Base-by-base conservation (phyloP, 1,284 basidiomycete genomes). In the Ustilago trichophora region DNA sequence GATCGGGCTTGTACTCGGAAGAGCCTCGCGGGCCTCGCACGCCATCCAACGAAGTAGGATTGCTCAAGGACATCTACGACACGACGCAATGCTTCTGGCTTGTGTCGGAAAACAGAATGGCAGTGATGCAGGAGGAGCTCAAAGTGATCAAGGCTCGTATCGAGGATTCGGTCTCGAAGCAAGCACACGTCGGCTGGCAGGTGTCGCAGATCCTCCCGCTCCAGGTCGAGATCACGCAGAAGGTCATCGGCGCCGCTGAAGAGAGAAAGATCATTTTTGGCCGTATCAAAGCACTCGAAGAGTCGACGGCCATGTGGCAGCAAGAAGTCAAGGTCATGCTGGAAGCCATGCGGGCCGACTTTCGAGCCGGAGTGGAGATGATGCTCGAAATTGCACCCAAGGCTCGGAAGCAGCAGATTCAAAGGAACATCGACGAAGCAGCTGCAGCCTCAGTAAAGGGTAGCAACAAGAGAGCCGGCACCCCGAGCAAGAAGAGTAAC, bases 41-140 rank as follows among this genome's bases (percentile, higher is more conserved):
- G n/a, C n/a, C n/a, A n/a, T n/a, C n/a, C n/a, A n/a, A n/a, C 13
- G 48, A 44, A 5, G 21, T 21, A 13, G 24, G 15, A 11, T 8
- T 19, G 25, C 48, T 63, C 24, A 56, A 35, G 15, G 16, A 44
- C 19, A 38, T 63, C 24, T 43, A 56, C n/a, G 48, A 52, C 15
- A 48, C 27, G 35, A 44, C 54, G 3, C 49, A 65, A 1, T 45
- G 62, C 33, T 53, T 65, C 19, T 65, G 62, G 50, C 46, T 53
- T 3, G 62, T 53, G 2, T 53, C 49, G 8, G 62, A 65, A 15
- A 37, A 45, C n/a, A 21, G 54, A 11, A 47, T 58, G 36, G 13
- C n/a, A 9, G 29, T 34, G 19, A 36, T 65, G 19, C 36, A 65
- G 34, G 22, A 44, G n/a, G 55, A 65, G 21, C 44, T 65, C 6